A percentile compares a stretch with the other conserved stretches of the same genome.
These are phyloP conservation scores for Sporothrix brunneoviolacea DNA, from an alignment of 2,329 filamentous ascomycete genomes.

Conservation along the genomic window DNA sequence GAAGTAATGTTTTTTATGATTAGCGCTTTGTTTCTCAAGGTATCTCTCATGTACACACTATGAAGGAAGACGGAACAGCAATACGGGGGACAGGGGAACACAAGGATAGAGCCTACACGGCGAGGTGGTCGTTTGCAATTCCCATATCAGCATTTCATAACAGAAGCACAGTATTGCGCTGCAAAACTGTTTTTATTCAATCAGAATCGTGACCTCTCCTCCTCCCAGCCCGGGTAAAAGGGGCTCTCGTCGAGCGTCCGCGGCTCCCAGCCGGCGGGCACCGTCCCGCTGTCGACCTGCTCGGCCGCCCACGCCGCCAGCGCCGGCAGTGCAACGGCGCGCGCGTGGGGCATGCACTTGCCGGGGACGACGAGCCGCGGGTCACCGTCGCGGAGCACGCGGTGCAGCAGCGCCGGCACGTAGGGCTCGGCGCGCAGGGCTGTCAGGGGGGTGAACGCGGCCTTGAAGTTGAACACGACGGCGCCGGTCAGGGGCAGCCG, in stretches of 20 bases:
- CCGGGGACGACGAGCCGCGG: conserved; percentile 40
- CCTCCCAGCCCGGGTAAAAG: conserved; percentile 69
- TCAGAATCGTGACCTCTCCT: conserved; percentile 25
- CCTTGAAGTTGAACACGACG: conserved; percentile 84
- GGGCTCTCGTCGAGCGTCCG: conserved; percentile 68
- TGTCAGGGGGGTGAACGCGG: conserved; percentile 67
- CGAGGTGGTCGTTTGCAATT: no score
- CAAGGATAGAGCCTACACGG: no score
- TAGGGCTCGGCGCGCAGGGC: conserved; percentile 67
- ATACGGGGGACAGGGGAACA: no score
- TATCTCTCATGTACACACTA: no score
- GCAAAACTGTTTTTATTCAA: no score
- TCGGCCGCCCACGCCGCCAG: conserved; percentile 58
- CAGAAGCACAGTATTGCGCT: no score
- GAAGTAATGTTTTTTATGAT: no score
- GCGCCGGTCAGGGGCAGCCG: conserved; percentile 68
- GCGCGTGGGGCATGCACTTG: conserved; percentile 74
- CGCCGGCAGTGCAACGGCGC: conserved; percentile 62
- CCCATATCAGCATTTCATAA: no score
- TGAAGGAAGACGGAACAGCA: no score
- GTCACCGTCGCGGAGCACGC: conserved; percentile 59
- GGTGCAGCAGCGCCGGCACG: conserved; percentile 61
- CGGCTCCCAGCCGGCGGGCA: conserved; percentile 52
- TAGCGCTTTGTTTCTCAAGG: no score
- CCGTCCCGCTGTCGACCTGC: conserved; percentile 46